Conservation (phyloP, 1,284 basidiomycete genomes). For the Malassezia dermatis region DNA sequence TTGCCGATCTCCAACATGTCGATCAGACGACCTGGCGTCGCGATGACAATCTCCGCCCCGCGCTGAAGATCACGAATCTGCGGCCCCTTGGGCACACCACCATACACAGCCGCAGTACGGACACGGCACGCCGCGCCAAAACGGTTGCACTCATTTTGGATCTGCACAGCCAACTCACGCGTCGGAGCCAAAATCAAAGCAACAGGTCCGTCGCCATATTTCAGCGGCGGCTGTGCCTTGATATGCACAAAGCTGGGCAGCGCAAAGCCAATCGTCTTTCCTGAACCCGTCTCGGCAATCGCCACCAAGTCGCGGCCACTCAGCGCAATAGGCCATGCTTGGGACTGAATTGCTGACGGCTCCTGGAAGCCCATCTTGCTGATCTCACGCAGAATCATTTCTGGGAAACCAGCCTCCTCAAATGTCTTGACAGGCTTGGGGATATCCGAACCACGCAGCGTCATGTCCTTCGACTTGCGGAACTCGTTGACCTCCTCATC, state of each 20-base stretch:
- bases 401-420: conserved; percentile 89
- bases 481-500: conserved; percentile 84
- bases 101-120: conserved; percentile 95
- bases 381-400: conserved; percentile 88
- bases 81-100: conserved; percentile 93
- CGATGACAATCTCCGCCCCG: conserved; percentile 90
- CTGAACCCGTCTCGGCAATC: conserved; percentile 57
- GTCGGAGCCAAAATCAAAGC: conserved; percentile 93
- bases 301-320: conserved; percentile 89
- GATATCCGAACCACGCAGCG: conserved; percentile 78
- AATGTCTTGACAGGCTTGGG: conserved; percentile 84
- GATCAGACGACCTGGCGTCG: conserved; percentile 59
- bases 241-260: conserved; percentile 98
- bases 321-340: conserved; percentile 95
- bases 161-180: conserved; percentile 95
- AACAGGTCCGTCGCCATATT: conserved; percentile 91
- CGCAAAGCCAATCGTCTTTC: conserved; percentile 87
- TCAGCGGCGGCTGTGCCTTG: conserved; percentile 92
- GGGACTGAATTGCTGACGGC: conserved; percentile 92
- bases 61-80: conserved; percentile 95
- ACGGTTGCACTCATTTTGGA: conserved; percentile 95
- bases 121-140: conserved; percentile 95
- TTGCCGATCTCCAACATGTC: conserved; percentile 93
- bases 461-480: conserved; percentile 70
- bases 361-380: conserved; percentile 78